Percentiles rank a stretch among this genome's conserved stretches.
Evolutionary conservation across 371 early-diverging fungal genomes (phyloP).

Genomic region (Haplosporangium sp.): DNA sequence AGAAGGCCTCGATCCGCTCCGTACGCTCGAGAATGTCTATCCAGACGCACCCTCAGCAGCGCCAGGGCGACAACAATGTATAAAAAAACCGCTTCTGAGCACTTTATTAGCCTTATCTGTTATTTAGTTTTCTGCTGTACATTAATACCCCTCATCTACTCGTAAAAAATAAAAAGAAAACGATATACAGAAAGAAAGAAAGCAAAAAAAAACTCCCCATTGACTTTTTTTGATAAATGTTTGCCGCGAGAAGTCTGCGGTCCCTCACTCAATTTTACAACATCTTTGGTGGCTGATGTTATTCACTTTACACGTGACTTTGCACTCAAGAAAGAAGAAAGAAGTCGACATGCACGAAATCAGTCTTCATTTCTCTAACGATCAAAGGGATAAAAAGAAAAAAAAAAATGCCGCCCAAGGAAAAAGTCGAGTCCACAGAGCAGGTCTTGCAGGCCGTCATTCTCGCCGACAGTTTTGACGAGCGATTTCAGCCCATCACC

Average conservation of each 20-base stretch:
- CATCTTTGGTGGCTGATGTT: too few species aligned
- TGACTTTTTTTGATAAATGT: too few species aligned
- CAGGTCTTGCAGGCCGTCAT: constrained; percentile 87
- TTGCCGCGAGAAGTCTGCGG: too few species aligned
- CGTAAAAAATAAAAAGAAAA: constrained; percentile 3
- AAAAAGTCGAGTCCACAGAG: constrained; percentile 62
- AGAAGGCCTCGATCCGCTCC: constrained; percentile 39
- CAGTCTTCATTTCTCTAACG: not conserved
- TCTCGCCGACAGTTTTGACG: constrained; percentile 92
- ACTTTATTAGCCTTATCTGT: not conserved
- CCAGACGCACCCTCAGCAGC: constrained; percentile 14
- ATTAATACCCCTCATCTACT: not conserved
- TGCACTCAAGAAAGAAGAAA: not conserved
- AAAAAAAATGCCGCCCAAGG: constrained; percentile 47
- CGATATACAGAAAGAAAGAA: not conserved
- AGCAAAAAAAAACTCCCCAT: too few species aligned
- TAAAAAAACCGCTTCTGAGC: constrained; percentile 4
- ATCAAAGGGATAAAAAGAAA: not conserved
- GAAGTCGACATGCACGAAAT: not conserved
- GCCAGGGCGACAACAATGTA: constrained; percentile 23
- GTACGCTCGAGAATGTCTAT: constrained; percentile 31
- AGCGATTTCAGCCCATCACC: constrained; percentile 90
- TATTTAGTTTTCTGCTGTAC: not conserved
- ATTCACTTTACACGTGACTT: not conserved
- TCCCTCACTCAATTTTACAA: too few species aligned